phyloP scores from a whole-genome alignment of 805 yeast genomes.

The Nakazawaea pomicola region DNA sequence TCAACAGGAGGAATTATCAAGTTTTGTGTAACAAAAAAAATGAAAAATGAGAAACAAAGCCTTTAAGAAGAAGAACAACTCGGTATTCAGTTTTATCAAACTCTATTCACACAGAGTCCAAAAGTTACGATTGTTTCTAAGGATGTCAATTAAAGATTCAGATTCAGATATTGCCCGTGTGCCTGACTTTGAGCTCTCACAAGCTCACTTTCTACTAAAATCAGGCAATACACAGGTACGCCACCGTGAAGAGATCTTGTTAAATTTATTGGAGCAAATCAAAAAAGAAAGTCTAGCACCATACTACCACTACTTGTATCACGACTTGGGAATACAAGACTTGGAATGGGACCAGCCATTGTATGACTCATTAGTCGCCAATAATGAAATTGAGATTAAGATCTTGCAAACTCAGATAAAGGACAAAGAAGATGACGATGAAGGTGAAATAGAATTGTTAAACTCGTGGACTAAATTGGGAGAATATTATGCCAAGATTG shows the following conservation, averaged over 20 bases:
- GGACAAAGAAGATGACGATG: slow-evolving; percentile 61
- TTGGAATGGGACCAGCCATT: slow-evolving; percentile 57
- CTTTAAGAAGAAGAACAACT: too few relatives aligned
- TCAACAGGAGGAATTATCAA: too few relatives aligned
- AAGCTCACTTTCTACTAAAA: slow-evolving; percentile 63
- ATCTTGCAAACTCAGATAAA: slow-evolving; percentile 50
- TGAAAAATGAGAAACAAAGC: too few relatives aligned
- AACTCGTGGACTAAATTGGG: slow-evolving; percentile 77
- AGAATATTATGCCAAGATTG: slow-evolving; percentile 80
- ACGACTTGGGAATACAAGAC: slow-evolving; percentile 33
- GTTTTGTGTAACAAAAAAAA: too few relatives aligned
- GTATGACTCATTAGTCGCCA: slow-evolving; percentile 43
- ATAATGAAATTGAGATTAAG: slow-evolving; percentile 52
- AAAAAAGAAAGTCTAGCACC: slow-evolving; percentile 69
- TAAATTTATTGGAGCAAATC: slow-evolving; percentile 49
- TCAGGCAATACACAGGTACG: slow-evolving; percentile 23
- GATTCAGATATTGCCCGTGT: slow-evolving; percentile 51
- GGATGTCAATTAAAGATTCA: slow-evolving; percentile 31
- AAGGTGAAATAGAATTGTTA: slow-evolving; percentile 80
- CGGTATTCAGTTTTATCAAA: too few relatives aligned
- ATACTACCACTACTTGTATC: slow-evolving; percentile 64
- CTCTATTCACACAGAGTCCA: not conserved
- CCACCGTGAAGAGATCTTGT: slow-evolving; percentile 36
- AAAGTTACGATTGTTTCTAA: too few relatives aligned
- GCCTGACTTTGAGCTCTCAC: slow-evolving; percentile 83